Percentiles rank a stretch among this genome's conserved stretches.
These are phyloP conservation scores for Allium sativum DNA, from an alignment of 106 monocot genomes.

Conservation along the genomic window DNA sequence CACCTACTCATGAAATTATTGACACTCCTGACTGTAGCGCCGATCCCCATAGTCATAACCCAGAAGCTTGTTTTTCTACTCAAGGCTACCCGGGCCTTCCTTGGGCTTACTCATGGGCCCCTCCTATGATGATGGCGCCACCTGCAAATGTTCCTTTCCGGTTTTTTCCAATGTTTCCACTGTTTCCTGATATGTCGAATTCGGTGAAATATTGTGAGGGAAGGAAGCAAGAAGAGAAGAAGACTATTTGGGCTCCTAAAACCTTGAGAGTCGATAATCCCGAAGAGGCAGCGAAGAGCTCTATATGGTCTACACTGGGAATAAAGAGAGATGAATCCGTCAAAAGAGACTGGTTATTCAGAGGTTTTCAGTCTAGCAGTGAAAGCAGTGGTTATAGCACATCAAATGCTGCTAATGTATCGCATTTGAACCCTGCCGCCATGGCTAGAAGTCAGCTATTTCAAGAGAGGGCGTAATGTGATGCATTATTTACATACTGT, in stretches of 20 bases:
- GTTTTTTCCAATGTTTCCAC: constrained; percentile 19
- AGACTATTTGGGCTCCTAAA: constrained; percentile 48
- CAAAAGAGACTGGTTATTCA: constrained; percentile 23
- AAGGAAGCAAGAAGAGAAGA: constrained; percentile 24
- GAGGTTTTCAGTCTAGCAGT: constrained; percentile 20
- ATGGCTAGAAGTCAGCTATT: constrained; percentile 12
- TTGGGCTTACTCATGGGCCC: constrained; percentile 22
- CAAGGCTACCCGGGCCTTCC: constrained; percentile 5
- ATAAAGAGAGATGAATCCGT: constrained; percentile 23
- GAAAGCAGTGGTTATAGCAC: not conserved
- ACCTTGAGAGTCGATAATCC: constrained; percentile 61
- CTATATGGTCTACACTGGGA: constrained; percentile 54
- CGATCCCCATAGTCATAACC: constrained; percentile 1
- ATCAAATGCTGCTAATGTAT: not conserved
- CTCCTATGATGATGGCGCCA: constrained; percentile 17
- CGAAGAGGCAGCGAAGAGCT: constrained; percentile 53
- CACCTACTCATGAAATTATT: constrained; percentile 13
- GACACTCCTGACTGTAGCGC: constrained; percentile 15
- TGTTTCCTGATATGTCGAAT: constrained; percentile 1
- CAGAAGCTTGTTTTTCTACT: not conserved
- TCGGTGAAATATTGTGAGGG: not conserved
- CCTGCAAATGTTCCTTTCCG: constrained; percentile 31
- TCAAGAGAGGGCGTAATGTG: constrained; percentile 13
- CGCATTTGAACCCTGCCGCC: constrained; percentile 16
- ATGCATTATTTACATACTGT: too few relatives aligned